Evolutionary conservation across 2,329 filamentous ascomycete genomes (phyloP).

Genomic region (Pestalotiopsis sp.): DNA sequence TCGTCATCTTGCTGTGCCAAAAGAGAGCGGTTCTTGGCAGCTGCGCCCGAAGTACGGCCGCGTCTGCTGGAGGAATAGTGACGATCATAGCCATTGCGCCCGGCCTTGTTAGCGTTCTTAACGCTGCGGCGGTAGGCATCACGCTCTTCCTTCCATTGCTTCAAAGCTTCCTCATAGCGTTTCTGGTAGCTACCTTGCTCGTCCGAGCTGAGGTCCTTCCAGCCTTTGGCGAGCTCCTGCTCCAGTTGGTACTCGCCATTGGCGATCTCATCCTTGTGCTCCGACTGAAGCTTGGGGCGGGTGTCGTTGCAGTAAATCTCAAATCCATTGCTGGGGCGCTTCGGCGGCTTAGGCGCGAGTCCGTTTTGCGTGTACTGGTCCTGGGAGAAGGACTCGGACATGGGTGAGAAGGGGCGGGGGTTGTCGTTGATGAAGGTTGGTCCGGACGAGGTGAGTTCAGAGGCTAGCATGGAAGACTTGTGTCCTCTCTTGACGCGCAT

Average conservation of each 20-base stretch:
- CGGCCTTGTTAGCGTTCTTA: constrained; percentile 30
- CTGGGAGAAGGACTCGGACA: constrained; percentile 57
- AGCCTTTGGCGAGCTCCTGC: constrained; percentile 57
- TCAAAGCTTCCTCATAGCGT: constrained; percentile 41
- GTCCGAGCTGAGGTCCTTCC: constrained; percentile 54
- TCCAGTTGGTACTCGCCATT: constrained; percentile 45
- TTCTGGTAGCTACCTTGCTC: constrained; percentile 53
- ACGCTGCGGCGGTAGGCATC: constrained; percentile 36
- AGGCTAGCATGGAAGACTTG: constrained; percentile 58
- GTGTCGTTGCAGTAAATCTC: constrained; percentile 57
- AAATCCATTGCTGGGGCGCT: constrained; percentile 52
- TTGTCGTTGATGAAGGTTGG: constrained; percentile 51
- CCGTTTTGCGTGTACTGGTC: constrained; percentile 47
- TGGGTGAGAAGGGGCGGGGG: constrained; percentile 47
- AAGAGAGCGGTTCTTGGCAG: constrained; percentile 23
- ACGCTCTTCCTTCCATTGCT: constrained; percentile 46
- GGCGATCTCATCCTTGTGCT: constrained; percentile 43
- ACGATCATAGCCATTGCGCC: constrained; percentile 29
- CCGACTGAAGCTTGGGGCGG: constrained; percentile 45
- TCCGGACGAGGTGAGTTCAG: constrained; percentile 36
- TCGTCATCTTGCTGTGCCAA: constrained; percentile 26
- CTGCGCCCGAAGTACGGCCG: constrained; percentile 20
- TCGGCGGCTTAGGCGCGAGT: constrained; percentile 42
- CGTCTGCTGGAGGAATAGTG: constrained; percentile 19
- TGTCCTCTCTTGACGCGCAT: constrained; percentile 75